Base-by-base conservation (phyloP, 2,329 filamentous ascomycete species). In the Aspergillus sp. region DNA sequence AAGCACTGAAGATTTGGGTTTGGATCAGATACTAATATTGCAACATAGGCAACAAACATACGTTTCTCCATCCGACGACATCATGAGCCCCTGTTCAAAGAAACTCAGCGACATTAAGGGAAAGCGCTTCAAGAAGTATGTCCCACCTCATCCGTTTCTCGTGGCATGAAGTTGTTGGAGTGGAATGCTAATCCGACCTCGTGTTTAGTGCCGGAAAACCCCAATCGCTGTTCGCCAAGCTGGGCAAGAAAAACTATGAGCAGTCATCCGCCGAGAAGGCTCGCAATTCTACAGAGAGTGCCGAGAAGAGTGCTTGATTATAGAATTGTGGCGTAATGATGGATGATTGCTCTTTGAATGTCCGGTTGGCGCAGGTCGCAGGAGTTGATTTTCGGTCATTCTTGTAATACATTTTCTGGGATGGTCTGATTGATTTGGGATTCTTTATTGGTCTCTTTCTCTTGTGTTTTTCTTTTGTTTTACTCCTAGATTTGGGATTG, bases 11-110 rank as follows among this genome's bases (percentile, higher is more conserved):
- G 3, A 23, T 31, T 19, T 44, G 15, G 39, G 6, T 33, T 3
- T 9, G 17, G 19, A 44, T n/a, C 17, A 4, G 27, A 40, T 35
- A 21, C 58, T 62, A 48, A 64, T 46, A n/a, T 4, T 19, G 12
- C 5, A 25, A 44, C 15, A 55, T 52, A 66, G 71, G 68, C 58
- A 68, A 63, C 62, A 69, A 51, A 67, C 69, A 44, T 81, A 81
- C 61, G 71, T 81, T 57, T 81, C 78, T 37, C 79, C 79, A 0
- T 80, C 78, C 4, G 79, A 81, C 62, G 75, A 77, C 40, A 77
- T 81, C 50, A 78, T 79, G 73, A 80, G 77, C 51, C 79, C 79
- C 3, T 79, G 78, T 58, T 79, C 78, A 27, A 79, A 79, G 72
- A 81, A 81, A 54, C 55, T 81, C 66, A 79, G 74, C 52, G 75